phyloP scores from a whole-genome alignment of 768 basidiomycete genomes.

The Hortiboletus flavorubellus region DNA sequence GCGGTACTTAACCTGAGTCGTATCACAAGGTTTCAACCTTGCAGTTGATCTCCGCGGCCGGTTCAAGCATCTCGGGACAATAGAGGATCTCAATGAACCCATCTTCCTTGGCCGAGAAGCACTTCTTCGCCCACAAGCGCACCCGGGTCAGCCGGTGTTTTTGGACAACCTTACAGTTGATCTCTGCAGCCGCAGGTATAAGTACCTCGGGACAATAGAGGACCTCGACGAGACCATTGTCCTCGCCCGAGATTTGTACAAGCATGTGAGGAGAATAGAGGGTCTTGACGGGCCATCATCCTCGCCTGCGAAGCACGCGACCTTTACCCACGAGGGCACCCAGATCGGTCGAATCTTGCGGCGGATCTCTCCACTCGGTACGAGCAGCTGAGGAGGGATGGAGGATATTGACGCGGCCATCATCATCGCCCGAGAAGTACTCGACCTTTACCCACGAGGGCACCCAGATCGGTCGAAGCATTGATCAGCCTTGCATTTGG shows the following conservation, averaged over 20 bases:
- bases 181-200: background rate
- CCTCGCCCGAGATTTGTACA: background rate
- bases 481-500: too few species aligned
- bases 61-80: background rate
- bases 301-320: background rate
- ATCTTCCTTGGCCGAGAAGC: background rate
- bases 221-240: background rate
- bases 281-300: background rate
- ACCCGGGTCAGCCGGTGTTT: too few species aligned
- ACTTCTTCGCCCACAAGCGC: background rate
- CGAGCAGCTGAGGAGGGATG: background rate
- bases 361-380: background rate
- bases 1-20: too few species aligned
- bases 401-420: background rate
- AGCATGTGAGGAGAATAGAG: background rate
- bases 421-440: background rate
- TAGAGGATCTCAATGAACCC: background rate
- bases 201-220: background rate
- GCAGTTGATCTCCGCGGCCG: too few species aligned
- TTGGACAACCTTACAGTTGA: background rate
- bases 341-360: background rate
- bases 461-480: too few species aligned
- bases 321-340: background rate
- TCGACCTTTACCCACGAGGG: too few species aligned
- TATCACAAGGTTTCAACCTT: too few species aligned